A percentile compares a stretch with the other conserved stretches of the same genome.
Evolutionary conservation across 495 filamentous ascomycete species (phyloP).

Genomic region (Aspergillus egyptiacus): DNA sequence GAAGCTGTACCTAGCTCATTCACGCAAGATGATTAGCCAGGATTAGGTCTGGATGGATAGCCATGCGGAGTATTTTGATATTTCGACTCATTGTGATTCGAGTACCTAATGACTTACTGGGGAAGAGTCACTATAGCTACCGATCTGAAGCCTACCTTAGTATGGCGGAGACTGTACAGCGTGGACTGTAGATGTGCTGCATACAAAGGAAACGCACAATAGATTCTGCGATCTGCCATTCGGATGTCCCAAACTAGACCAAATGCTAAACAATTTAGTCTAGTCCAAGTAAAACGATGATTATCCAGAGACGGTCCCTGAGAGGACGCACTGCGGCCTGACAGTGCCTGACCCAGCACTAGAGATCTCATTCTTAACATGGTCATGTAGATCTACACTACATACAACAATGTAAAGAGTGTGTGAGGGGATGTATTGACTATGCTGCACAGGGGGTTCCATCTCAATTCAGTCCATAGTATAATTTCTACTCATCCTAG

Average conservation of each 20-base stretch:
- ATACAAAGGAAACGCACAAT: conserved; percentile 8
- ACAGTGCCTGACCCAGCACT: conserved; percentile 20
- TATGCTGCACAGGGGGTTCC: neutral
- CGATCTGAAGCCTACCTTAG: neutral
- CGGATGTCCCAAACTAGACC: neutral
- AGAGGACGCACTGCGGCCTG: conserved; percentile 31
- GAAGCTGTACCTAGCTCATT: conserved; percentile 9
- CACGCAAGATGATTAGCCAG: conserved; percentile 2
- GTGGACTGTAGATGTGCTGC: neutral
- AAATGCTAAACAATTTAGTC: conserved; percentile 2
- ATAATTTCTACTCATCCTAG: too few relatives aligned
- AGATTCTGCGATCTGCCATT: neutral
- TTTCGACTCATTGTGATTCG: conserved; percentile 3
- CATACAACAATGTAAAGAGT: too few relatives aligned
- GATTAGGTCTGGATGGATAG: neutral
- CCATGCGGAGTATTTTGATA: conserved; percentile 6
- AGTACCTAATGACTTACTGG: conserved; percentile 3
- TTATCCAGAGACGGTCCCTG: conserved; percentile 1
- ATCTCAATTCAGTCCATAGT: too few relatives aligned
- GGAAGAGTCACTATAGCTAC: conserved; percentile 2
- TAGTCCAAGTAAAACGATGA: conserved; percentile 1
- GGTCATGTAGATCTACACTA: neutral
- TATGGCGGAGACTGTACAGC: neutral
- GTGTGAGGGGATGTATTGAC: too few relatives aligned
- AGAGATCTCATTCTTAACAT: neutral